These are phyloP conservation scores for Blastomyces silverae DNA, from an alignment of 2,329 filamentous ascomycete species.

Conservation along the genomic window DNA sequence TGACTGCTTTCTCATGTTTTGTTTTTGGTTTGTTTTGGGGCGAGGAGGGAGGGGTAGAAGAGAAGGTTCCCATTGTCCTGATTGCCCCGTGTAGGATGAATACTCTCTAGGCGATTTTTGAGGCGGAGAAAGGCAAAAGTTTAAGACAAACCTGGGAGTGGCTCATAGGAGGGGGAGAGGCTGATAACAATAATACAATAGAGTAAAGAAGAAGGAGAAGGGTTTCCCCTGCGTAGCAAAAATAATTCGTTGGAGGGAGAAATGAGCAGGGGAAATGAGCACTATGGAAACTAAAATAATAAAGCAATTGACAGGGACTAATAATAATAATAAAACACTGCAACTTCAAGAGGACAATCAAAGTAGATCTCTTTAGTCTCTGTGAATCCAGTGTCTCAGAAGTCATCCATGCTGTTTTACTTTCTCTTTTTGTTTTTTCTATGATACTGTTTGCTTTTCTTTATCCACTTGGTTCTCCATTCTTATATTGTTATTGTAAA, in stretches of 20 bases:
- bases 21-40: neutral
- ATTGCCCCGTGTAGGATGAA: neutral
- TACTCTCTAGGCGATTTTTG: neutral
- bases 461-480: neutral
- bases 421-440: neutral
- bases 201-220: too few species aligned
- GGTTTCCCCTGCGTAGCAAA: too few species aligned
- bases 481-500: neutral
- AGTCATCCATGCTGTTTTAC: neutral
- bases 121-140: too few species aligned
- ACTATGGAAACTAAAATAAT: conserved; percentile 1
- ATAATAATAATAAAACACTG: conserved; percentile 6
- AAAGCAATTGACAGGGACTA: neutral
- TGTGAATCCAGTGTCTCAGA: neutral
- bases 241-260: too few species aligned
- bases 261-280: too few species aligned
- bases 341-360: conserved; percentile 1
- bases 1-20: neutral
- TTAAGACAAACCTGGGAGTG: neutral
- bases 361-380: conserved; percentile 9
- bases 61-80: too few species aligned
- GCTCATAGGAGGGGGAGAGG: too few species aligned
- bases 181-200: too few species aligned
- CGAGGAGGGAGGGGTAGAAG: too few species aligned
- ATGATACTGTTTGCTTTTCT: neutral